Evolutionary conservation across 1,284 basidiomycete species (phyloP).

Genomic region (Malassezia caprae): DNA sequence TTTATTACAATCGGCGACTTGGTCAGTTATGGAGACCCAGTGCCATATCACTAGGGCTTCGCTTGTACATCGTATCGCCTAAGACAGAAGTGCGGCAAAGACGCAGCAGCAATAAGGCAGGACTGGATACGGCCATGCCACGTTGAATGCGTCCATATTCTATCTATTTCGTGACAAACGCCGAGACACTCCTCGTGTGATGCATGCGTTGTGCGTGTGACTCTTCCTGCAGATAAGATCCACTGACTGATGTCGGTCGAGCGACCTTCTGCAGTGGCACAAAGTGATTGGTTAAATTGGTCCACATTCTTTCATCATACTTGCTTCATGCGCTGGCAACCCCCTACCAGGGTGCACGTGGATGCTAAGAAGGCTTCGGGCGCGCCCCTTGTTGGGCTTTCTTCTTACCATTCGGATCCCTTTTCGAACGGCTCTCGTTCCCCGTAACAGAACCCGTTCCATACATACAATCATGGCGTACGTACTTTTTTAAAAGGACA

Average conservation of each 20-base stretch:
- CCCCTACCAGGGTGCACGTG: constrained; percentile 2
- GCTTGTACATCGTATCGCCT: neutral
- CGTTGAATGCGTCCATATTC: too few species aligned
- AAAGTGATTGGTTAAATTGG: neutral
- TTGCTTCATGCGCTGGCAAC: constrained; percentile 1
- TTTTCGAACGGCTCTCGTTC: constrained; percentile 9
- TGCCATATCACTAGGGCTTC: too few species aligned
- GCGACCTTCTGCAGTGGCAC: neutral
- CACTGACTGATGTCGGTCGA: neutral
- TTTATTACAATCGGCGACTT: too few species aligned
- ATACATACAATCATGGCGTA: constrained; percentile 15
- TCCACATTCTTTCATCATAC: neutral
- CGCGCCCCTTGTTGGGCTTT: neutral
- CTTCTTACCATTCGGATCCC: constrained; percentile 10
- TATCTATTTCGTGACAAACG: neutral
- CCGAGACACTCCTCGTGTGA: neutral
- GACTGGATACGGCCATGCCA: too few species aligned
- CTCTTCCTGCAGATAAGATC: neutral
- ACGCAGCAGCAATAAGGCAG: too few species aligned
- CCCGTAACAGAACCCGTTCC: constrained; percentile 6
- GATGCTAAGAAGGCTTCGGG: neutral
- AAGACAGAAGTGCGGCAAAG: neutral
- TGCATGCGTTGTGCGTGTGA: neutral
- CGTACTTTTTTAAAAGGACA: neutral
- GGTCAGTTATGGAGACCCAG: too few species aligned